phyloP scores from a whole-genome alignment of 257 asterid species.

The Scutellaria minor region DNA sequence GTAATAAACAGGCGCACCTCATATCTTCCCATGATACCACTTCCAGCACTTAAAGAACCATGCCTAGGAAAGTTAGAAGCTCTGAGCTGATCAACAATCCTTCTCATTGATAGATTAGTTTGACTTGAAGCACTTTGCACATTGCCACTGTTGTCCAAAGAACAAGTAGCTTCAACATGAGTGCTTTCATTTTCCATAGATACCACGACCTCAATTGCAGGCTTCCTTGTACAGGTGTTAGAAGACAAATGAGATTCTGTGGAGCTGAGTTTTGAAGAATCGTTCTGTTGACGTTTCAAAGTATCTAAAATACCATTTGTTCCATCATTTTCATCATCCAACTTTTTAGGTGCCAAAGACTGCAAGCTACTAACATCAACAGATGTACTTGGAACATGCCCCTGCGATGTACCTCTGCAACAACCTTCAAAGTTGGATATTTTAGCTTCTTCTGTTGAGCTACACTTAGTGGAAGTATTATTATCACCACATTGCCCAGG shows the following conservation, averaged over 20 bases:
- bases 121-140: constrained; percentile 39
- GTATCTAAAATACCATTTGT: constrained; percentile 35
- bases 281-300: constrained; percentile 39
- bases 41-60: constrained; percentile 43
- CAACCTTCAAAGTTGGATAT: constrained; percentile 30
- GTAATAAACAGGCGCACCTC: constrained; percentile 39
- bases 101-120: constrained; percentile 46
- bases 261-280: constrained; percentile 39
- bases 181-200: constrained; percentile 38
- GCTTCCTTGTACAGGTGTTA: constrained; percentile 35
- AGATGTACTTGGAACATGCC: constrained; percentile 30
- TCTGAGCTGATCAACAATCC: constrained; percentile 55
- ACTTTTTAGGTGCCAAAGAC: constrained; percentile 33
- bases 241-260: constrained; percentile 44
- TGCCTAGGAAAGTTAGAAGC: constrained; percentile 44
- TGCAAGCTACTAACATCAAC: constrained; percentile 38
- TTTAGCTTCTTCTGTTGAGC: constrained; percentile 35
- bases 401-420: constrained; percentile 21
- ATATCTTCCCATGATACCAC: constrained; percentile 49
- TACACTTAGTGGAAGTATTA: constrained; percentile 24
- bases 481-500: constrained; percentile 29
- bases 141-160: constrained; percentile 33
- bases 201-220: constrained; percentile 36
- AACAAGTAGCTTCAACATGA: constrained; percentile 37
- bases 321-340: constrained; percentile 35